Evolutionary conservation across 2,329 filamentous ascomycete genomes (phyloP), one percentile per base, ranked within the genome.

Genomic region (Aspergillus brasiliensis): DNA sequence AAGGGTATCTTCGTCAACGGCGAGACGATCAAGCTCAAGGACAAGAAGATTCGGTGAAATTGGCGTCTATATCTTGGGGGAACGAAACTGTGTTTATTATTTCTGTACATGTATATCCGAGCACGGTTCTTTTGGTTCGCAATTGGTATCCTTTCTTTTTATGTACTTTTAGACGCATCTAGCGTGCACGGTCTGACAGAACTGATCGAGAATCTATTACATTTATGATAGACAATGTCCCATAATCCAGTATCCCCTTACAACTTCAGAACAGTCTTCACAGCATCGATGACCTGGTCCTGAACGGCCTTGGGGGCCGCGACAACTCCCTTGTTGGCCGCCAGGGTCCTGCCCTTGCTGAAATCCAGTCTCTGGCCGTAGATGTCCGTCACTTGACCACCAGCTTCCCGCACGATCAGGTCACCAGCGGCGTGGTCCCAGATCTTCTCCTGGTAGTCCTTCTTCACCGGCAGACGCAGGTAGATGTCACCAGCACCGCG

Each of bases 1-100:
- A 98, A 99, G 87, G 95, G 95, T 70, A 96, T 99, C 69, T 99
- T 98, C 76, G 89, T 99, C 70, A 96, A 98, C 73, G 92, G 93
- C 65, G 92, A 99, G 84, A 97, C 92, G 28, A 97, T 99, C 81
- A 96, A 90, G 84, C 78, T 99, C 78, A 99, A 99, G 88, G 90
- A 91, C 72, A 99, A 97, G 89, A 95, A 94, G 86, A 92, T 94
- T 77, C 94, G 93, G 84, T 95, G 88, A 81, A 74, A 67, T 38
- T 57, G 59, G 60, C 51, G 55, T 64, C 60, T 68, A 69, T 67
- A 59, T 64, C 62, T 69, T 62, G 58, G 65, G 67, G 66, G 62
- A 69, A 65, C 62, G 62, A 62, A 64, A 62, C 60, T 68, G 63
- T 63, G 60, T 54, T 54, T 61, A 57, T 63, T 51, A 58, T 63